phyloP scores from a whole-genome alignment of 148 eudicot genomes.

The Camellia lanceoleosa region DNA sequence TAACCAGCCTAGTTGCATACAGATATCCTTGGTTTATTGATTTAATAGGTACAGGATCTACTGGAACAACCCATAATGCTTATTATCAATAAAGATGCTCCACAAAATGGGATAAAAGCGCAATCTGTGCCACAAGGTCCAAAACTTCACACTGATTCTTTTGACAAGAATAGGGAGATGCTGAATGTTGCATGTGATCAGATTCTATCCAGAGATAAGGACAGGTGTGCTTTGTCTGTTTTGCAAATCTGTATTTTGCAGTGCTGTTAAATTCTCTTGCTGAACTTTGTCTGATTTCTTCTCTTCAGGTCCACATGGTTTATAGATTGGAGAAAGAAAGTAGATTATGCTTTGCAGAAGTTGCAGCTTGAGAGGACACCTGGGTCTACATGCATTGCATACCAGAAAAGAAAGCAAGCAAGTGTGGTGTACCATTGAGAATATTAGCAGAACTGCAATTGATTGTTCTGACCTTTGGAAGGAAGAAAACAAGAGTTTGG shows the following conservation, averaged over 20 bases:
- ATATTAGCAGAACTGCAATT: slow-evolving; percentile 46
- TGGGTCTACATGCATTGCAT: slow-evolving; percentile 28
- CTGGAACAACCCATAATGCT: slow-evolving; percentile 77
- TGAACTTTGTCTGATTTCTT: slow-evolving; percentile 6
- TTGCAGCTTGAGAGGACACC: slow-evolving; percentile 23
- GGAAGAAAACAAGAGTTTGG: slow-evolving; percentile 57
- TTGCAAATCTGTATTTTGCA: not conserved
- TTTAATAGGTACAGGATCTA: slow-evolving; percentile 45
- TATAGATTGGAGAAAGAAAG: slow-evolving; percentile 49
- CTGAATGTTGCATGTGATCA: slow-evolving; percentile 42
- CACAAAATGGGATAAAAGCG: slow-evolving; percentile 36
- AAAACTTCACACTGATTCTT: slow-evolving; percentile 29
- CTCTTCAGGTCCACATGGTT: slow-evolving; percentile 57
- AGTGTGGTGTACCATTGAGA: slow-evolving; percentile 49
- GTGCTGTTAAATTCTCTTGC: not conserved
- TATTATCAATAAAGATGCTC: slow-evolving; percentile 48
- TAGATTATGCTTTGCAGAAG: slow-evolving; percentile 34
- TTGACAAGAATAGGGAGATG: slow-evolving; percentile 32
- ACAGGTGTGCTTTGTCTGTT: slow-evolving; percentile 38
- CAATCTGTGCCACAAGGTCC: slow-evolving; percentile 20
- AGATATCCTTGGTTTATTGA: not conserved
- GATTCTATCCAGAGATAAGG: slow-evolving; percentile 29
- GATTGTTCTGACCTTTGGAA: slow-evolving; percentile 74
- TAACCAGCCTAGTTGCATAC: not conserved
- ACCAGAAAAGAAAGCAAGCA: slow-evolving; percentile 55